Conservation (phyloP, 2,329 filamentous ascomycete species). For the Stachybotrys chlorohalonatus region DNA sequence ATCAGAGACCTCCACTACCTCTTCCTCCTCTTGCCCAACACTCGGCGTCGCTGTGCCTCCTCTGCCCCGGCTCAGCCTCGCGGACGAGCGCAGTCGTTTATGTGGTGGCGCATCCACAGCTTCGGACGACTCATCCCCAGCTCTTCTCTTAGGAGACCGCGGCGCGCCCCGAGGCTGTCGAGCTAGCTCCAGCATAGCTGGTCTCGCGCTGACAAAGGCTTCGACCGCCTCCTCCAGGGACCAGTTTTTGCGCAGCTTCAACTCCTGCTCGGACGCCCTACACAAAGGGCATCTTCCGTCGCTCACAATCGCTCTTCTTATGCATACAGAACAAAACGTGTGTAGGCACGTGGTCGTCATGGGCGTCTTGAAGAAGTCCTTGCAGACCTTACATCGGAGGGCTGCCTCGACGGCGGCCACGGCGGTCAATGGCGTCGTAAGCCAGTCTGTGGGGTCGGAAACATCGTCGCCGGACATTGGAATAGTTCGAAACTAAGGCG, state of each 20-base stretch:
- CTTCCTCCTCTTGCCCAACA: slow-evolving; percentile 10
- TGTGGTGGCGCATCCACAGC: slow-evolving; percentile 16
- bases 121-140: slow-evolving; percentile 22
- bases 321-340: slow-evolving; percentile 95
- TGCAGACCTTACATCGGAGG: slow-evolving; percentile 92
- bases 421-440: slow-evolving; percentile 56
- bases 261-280: slow-evolving; percentile 68
- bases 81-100: slow-evolving; percentile 46
- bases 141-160: slow-evolving; percentile 43
- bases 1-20: slow-evolving; percentile 13
- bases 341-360: slow-evolving; percentile 94
- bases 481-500: neutral
- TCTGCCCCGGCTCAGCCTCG: slow-evolving; percentile 35
- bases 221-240: slow-evolving; percentile 78
- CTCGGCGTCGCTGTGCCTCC: slow-evolving; percentile 19
- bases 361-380: slow-evolving; percentile 90
- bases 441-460: slow-evolving; percentile 79
- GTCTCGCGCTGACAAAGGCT: slow-evolving; percentile 60
- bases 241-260: slow-evolving; percentile 77
- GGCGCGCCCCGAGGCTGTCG: slow-evolving; percentile 17
- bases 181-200: slow-evolving; percentile 56
- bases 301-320: slow-evolving; percentile 71
- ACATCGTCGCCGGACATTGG: slow-evolving; percentile 33
- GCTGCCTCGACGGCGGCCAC: slow-evolving; percentile 71
- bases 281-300: slow-evolving; percentile 88